Evolutionary conservation across 2,329 filamentous ascomycete species (phyloP).

Genomic region (Dactylella cylindrospora): DNA sequence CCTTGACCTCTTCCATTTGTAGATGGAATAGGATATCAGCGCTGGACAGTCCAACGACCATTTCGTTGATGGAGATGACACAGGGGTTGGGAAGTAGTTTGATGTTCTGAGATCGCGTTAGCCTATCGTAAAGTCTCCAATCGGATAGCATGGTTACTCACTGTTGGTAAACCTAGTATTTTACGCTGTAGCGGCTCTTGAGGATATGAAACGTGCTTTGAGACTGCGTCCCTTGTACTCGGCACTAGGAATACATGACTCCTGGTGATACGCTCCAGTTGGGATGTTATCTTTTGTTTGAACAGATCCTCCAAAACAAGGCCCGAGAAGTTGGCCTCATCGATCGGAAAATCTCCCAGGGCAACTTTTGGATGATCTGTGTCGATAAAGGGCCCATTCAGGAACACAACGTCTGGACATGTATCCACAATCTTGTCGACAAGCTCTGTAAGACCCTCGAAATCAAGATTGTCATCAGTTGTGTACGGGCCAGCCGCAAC

Average conservation of each 20-base stretch:
- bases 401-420: conserved; percentile 74
- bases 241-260: conserved; percentile 63
- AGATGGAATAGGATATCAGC: conserved; percentile 84
- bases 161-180: conserved; percentile 39
- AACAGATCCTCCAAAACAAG: conserved; percentile 75
- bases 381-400: conserved; percentile 87
- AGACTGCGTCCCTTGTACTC: conserved; percentile 77
- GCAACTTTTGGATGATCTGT: conserved; percentile 86
- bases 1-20: conserved; percentile 67
- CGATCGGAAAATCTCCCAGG: conserved; percentile 74
- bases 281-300: conserved; percentile 72
- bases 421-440: conserved; percentile 74
- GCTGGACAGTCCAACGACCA: conserved; percentile 75
- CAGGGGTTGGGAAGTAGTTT: conserved; percentile 68
- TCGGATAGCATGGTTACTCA: conserved; percentile 11
- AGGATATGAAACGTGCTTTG: conserved; percentile 84
- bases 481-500: conserved; percentile 87
- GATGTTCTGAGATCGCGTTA: conserved; percentile 33
- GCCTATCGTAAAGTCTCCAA: neutral
- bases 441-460: conserved; percentile 79
- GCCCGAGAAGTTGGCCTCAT: conserved; percentile 67
- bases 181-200: conserved; percentile 53
- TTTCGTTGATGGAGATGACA: conserved; percentile 84
- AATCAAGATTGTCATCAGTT: conserved; percentile 86
- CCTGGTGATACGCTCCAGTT: conserved; percentile 68